Percentiles rank a stretch among this genome's conserved stretches.
phyloP scores from a whole-genome alignment of 2,329 filamentous ascomycete genomes.

The Diaporthe velutina region DNA sequence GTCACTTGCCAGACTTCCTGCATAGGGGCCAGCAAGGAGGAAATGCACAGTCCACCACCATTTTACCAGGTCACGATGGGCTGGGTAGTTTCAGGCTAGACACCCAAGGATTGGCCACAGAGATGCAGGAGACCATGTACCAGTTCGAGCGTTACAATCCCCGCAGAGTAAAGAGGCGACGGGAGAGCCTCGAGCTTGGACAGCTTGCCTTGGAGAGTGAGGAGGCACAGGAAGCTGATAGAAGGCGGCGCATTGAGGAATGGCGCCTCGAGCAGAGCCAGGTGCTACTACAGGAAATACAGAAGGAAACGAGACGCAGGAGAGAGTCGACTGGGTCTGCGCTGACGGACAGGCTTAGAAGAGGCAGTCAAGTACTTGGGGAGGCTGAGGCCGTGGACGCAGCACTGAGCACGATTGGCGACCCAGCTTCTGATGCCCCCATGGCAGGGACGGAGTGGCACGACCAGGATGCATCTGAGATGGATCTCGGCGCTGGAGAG shows the following conservation, averaged over 20 bases:
- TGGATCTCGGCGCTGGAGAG: constrained; percentile 53
- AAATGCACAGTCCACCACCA: constrained; percentile 67
- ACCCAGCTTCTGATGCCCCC: constrained; percentile 54
- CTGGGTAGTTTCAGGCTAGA: constrained; percentile 85
- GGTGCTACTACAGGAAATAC: constrained; percentile 87
- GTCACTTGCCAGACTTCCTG: constrained; percentile 86
- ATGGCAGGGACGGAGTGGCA: constrained; percentile 61
- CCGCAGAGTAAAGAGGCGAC: constrained; percentile 68
- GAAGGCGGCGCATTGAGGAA: constrained; percentile 85
- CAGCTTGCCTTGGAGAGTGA: constrained; percentile 66
- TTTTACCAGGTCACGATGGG: constrained; percentile 93
- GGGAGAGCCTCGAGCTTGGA: constrained; percentile 66
- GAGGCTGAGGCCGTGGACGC: constrained; percentile 48
- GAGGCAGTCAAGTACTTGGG: constrained; percentile 35
- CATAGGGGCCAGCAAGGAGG: constrained; percentile 55
- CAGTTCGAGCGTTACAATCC: constrained; percentile 90
- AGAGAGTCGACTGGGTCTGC: constrained; percentile 71
- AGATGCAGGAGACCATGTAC: constrained; percentile 87
- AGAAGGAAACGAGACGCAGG: constrained; percentile 82
- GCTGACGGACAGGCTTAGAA: constrained; percentile 46
- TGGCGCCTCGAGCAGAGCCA: constrained; percentile 94
- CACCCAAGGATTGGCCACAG: constrained; percentile 62
- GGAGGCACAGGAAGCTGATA: constrained; percentile 75
- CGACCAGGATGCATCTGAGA: constrained; percentile 59
- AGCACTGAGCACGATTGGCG: constrained; percentile 47